These are phyloP conservation scores for Penicillium sp. DNA, from an alignment of 2,329 filamentous ascomycete genomes.

Conservation along the genomic window DNA sequence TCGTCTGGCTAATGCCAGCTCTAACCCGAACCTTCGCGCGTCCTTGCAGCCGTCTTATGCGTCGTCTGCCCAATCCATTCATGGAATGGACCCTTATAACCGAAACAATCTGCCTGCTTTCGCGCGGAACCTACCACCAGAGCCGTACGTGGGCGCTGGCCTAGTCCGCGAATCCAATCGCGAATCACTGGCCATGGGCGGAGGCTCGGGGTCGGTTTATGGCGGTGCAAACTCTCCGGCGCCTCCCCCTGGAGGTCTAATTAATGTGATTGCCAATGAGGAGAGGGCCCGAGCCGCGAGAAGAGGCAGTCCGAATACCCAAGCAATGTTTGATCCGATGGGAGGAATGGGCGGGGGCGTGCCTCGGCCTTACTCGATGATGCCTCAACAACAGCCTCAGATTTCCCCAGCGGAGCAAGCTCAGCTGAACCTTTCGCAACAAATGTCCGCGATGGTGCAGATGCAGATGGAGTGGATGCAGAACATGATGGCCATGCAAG, in stretches of 20 bases:
- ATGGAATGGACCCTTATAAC: constrained; percentile 56
- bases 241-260: constrained; percentile 69
- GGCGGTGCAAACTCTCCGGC: constrained; percentile 45
- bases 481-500: constrained; percentile 67
- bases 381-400: constrained; percentile 32
- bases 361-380: constrained; percentile 44
- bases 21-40: constrained; percentile 72
- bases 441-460: constrained; percentile 87
- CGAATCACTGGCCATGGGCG: constrained; percentile 74
- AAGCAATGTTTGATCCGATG: constrained; percentile 48
- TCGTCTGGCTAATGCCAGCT: constrained; percentile 65
- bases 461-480: constrained; percentile 97
- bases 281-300: constrained; percentile 78
- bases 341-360: constrained; percentile 22
- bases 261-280: constrained; percentile 86
- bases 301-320: constrained; percentile 74
- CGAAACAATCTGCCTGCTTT: constrained; percentile 73
- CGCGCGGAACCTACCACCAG: constrained; percentile 77
- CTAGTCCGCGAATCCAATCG: constrained; percentile 73
- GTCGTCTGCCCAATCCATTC: constrained; percentile 60
- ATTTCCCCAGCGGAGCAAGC: constrained; percentile 69
- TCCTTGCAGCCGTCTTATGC: constrained; percentile 53
- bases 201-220: constrained; percentile 52
- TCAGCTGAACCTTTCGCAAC: constrained; percentile 78
- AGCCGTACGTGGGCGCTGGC: constrained; percentile 81